phyloP scores from a whole-genome alignment of 1,284 basidiomycete genomes.

The Cronartium ribicola region DNA sequence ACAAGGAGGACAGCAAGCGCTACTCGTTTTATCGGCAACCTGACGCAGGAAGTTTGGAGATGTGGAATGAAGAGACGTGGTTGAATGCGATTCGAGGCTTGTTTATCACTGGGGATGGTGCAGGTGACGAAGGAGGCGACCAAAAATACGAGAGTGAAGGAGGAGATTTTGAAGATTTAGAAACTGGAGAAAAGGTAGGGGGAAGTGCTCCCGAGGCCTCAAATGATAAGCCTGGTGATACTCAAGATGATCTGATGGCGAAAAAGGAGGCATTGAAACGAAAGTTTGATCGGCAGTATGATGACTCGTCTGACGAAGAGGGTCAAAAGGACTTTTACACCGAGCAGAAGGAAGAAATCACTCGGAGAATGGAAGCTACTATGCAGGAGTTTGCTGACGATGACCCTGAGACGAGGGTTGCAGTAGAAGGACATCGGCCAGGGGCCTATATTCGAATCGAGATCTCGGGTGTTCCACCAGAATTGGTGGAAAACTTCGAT shows the following conservation, averaged over 20 bases:
- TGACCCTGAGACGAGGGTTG: constrained; percentile 70
- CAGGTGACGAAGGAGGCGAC: constrained; percentile 50
- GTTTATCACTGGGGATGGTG: constrained; percentile 76
- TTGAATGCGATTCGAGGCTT: constrained; percentile 79
- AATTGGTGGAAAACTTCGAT: constrained; percentile 90
- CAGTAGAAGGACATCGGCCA: constrained; percentile 84
- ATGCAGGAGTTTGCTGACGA: constrained; percentile 77
- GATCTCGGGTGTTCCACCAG: constrained; percentile 74
- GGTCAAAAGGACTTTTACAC: constrained; percentile 77
- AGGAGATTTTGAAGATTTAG: constrained; percentile 57
- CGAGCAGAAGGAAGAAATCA: constrained; percentile 85
- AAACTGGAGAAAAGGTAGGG: constrained; percentile 54
- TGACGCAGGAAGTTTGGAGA: constrained; percentile 58
- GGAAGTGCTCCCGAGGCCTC: constrained; percentile 54
- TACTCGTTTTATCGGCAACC: constrained; percentile 68
- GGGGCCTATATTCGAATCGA: constrained; percentile 94
- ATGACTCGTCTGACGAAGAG: constrained; percentile 69
- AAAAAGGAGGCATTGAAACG: constrained; percentile 90
- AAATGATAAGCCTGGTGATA: constrained; percentile 45
- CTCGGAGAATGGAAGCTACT: constrained; percentile 77
- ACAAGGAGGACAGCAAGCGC: constrained; percentile 58
- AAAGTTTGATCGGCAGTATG: constrained; percentile 95
- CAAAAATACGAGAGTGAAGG: constrained; percentile 56
- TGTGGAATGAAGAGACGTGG: constrained; percentile 78
- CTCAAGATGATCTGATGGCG: constrained; percentile 58